Conservation (phyloP, 139 green algal species). For the Chlamydomonas eustigma region DNA sequence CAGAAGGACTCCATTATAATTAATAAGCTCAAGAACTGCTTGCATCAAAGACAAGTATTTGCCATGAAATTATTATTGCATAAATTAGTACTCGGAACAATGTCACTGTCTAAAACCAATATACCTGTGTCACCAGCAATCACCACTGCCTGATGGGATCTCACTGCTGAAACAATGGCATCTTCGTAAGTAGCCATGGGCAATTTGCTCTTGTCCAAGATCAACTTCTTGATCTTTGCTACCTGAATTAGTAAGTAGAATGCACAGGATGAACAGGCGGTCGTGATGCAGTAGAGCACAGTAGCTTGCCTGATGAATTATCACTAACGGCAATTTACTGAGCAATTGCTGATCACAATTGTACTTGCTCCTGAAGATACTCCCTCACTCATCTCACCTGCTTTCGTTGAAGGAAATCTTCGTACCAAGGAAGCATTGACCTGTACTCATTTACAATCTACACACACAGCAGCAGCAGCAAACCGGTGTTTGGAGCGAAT, state of each 20-base stretch:
- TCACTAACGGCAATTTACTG: background rate
- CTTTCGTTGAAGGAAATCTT: conserved; percentile 34
- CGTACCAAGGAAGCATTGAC: conserved; percentile 14
- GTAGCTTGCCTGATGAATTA: background rate
- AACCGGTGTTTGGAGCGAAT: background rate
- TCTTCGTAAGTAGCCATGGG: conserved; percentile 46
- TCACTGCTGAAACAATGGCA: conserved; percentile 55
- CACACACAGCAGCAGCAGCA: background rate
- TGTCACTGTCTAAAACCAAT: too few relatives aligned
- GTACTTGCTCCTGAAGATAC: background rate
- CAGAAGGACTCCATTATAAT: background rate
- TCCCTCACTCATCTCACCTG: background rate
- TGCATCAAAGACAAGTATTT: too few relatives aligned
- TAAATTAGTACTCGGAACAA: too few relatives aligned
- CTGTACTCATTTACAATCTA: conserved; percentile 38
- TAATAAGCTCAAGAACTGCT: background rate
- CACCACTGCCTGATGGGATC: conserved; percentile 57
- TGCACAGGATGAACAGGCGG: too few relatives aligned
- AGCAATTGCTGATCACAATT: background rate
- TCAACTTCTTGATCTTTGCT: conserved; percentile 32
- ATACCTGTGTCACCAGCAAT: conserved; percentile 77
- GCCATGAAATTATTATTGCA: too few relatives aligned
- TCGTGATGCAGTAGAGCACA: background rate
- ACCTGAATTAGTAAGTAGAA: too few relatives aligned
- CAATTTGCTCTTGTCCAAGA: conserved; percentile 31